These are phyloP conservation scores for Digitaria exilis DNA, from an alignment of 202 grass and related monocot species.

Conservation along the genomic window DNA sequence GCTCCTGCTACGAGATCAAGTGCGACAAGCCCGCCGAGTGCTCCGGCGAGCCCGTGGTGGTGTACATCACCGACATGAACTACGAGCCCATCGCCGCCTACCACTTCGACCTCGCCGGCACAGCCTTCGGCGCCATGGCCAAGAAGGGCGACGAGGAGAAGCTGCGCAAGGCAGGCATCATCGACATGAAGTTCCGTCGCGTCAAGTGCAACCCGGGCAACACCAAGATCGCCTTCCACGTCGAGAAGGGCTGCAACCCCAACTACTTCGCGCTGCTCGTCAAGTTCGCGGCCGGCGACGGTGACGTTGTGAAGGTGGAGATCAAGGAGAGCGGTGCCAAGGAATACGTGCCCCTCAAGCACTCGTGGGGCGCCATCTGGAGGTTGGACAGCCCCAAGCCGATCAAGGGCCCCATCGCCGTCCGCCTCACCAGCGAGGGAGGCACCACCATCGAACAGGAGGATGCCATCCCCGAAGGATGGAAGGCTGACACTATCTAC, in stretches of 20 bases:
- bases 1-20: constrained; percentile 76
- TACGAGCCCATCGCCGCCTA: constrained; percentile 57
- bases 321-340: constrained; percentile 43
- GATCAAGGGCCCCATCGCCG: constrained; percentile 50
- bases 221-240: constrained; percentile 66
- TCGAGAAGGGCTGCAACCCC: constrained; percentile 63
- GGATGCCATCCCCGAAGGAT: constrained; percentile 53
- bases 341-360: constrained; percentile 17
- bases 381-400: constrained; percentile 37
- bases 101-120: constrained; percentile 73
- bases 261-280: constrained; percentile 56
- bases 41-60: constrained; percentile 46
- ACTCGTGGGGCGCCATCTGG: constrained; percentile 72
- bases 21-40: constrained; percentile 62
- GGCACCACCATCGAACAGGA: constrained; percentile 11
- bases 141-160: constrained; percentile 46
- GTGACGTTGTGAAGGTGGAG: constrained; percentile 50
- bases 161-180: constrained; percentile 60
- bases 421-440: constrained; percentile 42
- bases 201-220: constrained; percentile 56
- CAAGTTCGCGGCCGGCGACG: constrained; percentile 59
- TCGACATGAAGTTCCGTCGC: constrained; percentile 53
- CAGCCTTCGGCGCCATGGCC: constrained; percentile 67
- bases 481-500: constrained; percentile 50
- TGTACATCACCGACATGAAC: constrained; percentile 74